Evolutionary conservation across 805 yeast species (phyloP).

Genomic region (Lipomyces orientalis): DNA sequence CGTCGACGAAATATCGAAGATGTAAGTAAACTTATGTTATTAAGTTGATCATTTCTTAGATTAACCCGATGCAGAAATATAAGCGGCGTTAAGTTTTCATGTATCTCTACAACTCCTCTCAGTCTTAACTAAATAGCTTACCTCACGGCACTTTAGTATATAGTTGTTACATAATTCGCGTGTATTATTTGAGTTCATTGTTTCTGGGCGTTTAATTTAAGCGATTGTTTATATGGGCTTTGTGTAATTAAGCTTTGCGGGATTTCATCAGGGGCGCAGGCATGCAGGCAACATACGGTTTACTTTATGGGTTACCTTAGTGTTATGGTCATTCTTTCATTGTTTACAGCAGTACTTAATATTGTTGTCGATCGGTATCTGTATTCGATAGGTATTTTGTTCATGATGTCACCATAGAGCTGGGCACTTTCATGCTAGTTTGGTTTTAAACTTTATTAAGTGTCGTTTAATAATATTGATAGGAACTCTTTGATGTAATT

Average conservation of each 20-base stretch:
- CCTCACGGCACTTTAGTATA: not conserved
- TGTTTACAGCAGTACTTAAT: not conserved
- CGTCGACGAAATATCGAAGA: constrained; percentile 65
- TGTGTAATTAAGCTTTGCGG: not conserved
- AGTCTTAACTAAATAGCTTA: not conserved
- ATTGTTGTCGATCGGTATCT: not conserved
- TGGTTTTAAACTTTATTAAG: not conserved
- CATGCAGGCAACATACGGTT: not conserved
- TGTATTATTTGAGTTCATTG: not conserved
- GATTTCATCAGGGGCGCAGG: not conserved
- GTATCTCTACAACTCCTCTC: not conserved
- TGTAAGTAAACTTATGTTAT: constrained; percentile 19
- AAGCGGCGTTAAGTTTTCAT: constrained; percentile 10
- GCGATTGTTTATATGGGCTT: constrained; percentile 1
- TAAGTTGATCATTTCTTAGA: not conserved
- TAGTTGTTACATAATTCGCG: not conserved
- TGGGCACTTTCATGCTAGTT: not conserved
- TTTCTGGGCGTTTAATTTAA: not conserved
- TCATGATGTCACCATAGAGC: not conserved
- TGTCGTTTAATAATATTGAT: not conserved
- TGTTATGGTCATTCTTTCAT: not conserved
- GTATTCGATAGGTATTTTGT: not conserved
- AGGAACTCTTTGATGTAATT: not conserved
- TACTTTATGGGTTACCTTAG: not conserved
- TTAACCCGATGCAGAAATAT: constrained; percentile 15